phyloP scores from a whole-genome alignment of 257 asterid species.

The Plantago major region DNA sequence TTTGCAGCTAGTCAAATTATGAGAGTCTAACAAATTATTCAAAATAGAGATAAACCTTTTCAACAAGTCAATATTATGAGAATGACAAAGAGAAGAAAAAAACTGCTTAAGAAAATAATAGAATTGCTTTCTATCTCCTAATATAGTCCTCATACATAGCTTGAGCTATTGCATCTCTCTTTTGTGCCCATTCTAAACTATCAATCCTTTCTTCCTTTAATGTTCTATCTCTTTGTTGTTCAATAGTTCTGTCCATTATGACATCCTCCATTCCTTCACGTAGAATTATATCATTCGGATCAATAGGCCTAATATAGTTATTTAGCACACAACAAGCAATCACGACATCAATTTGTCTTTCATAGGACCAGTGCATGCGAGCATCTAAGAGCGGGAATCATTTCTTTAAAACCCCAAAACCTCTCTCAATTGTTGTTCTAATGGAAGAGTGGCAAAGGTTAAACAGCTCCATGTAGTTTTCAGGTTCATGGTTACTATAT shows the following conservation, averaged over 20 bases:
- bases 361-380: background rate
- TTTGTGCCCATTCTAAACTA: background rate
- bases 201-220: background rate
- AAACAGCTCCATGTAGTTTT: no score
- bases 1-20: no score
- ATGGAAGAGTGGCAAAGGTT: background rate
- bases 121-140: no score
- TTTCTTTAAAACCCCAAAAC: background rate
- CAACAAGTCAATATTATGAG: no score
- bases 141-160: no score
- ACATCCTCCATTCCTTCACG: background rate
- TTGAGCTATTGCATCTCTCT: background rate
- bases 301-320: background rate
- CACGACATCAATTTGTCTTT: background rate
- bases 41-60: no score
- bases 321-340: slow-evolving; percentile 6
- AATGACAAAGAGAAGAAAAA: no score
- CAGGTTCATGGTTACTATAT: no score
- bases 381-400: background rate
- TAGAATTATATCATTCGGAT: no score
- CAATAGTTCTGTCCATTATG: background rate
- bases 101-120: no score
- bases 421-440: slow-evolving; percentile 12
- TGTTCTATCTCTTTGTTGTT: background rate
- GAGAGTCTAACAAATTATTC: no score